These are phyloP conservation scores for Didymella glomerata DNA, from an alignment of 2,329 filamentous ascomycete genomes.

Conservation along the genomic window DNA sequence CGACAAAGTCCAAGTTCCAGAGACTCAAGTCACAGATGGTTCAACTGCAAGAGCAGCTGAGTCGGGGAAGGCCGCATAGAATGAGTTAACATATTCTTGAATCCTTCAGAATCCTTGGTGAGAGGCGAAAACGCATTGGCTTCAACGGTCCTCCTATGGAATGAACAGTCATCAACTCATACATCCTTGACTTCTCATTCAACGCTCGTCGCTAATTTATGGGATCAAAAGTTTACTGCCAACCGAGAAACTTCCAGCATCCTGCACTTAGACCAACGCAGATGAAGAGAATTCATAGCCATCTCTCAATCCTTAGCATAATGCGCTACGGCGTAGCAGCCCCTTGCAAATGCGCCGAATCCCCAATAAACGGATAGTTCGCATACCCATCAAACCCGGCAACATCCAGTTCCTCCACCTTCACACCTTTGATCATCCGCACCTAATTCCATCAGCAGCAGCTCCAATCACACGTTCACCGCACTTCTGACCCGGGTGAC, in stretches of 20 bases:
- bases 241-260: background rate
- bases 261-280: background rate
- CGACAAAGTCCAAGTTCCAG: slow-evolving; percentile 6
- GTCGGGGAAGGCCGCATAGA: background rate
- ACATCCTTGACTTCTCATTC: background rate
- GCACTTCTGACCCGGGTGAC: background rate
- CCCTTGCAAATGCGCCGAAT: slow-evolving; percentile 6
- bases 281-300: too few species aligned
- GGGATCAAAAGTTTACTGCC: background rate
- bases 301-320: background rate
- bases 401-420: slow-evolving; percentile 12
- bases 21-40: slow-evolving; percentile 5
- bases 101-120: background rate
- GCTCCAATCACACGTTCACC: too few species aligned
- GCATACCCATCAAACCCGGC: slow-evolving; percentile 5
- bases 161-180: background rate
- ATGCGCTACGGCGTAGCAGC: background rate
- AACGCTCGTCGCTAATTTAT: background rate
- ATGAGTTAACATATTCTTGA: background rate
- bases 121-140: too few species aligned
- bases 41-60: slow-evolving; percentile 3
- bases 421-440: slow-evolving; percentile 12
- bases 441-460: slow-evolving; percentile 7
- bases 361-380: slow-evolving; percentile 15
- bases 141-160: too few species aligned